A percentile compares a stretch with the other conserved stretches of the same genome.
Conservation (phyloP, 2,329 filamentous ascomycete species). For the Periglandula ipomoeae region DNA sequence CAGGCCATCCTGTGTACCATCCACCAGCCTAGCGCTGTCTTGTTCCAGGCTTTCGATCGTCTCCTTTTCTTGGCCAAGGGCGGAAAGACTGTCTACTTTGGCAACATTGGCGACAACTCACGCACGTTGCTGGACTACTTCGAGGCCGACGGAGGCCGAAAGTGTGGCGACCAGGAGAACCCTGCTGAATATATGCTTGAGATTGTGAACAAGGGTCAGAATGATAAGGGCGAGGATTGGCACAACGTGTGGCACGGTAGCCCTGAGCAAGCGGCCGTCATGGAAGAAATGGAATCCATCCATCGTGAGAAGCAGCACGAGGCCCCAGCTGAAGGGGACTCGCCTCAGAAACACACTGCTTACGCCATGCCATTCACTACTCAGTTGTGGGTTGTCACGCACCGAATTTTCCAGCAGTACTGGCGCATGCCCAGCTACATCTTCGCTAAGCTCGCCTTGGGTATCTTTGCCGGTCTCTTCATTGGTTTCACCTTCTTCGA, state of each 20-base stretch:
- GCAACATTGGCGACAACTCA: constrained; percentile 53
- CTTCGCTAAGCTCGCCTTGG: constrained; percentile 60
- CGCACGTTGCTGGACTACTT: constrained; percentile 53
- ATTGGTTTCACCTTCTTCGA: constrained; percentile 66
- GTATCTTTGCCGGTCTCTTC: constrained; percentile 53
- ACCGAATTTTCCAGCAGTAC: constrained; percentile 72
- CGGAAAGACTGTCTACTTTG: constrained; percentile 61
- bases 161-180: constrained; percentile 54
- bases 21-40: constrained; percentile 43
- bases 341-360: constrained; percentile 39
- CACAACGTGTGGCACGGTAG: constrained; percentile 54
- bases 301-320: constrained; percentile 35
- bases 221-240: constrained; percentile 47
- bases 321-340: constrained; percentile 10
- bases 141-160: constrained; percentile 50
- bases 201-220: constrained; percentile 32
- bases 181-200: constrained; percentile 70
- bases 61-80: constrained; percentile 55
- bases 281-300: constrained; percentile 55
- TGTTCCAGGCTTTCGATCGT: constrained; percentile 49
- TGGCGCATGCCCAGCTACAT: constrained; percentile 75
- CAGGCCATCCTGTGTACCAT: constrained; percentile 47
- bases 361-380: constrained; percentile 66
- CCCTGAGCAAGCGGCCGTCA: constrained; percentile 39
- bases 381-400: constrained; percentile 57